Evolutionary conservation across 2,329 filamentous ascomycete species (phyloP), one percentile per base, ranked within the genome.

Genomic region (Penicillium vulpinum): DNA sequence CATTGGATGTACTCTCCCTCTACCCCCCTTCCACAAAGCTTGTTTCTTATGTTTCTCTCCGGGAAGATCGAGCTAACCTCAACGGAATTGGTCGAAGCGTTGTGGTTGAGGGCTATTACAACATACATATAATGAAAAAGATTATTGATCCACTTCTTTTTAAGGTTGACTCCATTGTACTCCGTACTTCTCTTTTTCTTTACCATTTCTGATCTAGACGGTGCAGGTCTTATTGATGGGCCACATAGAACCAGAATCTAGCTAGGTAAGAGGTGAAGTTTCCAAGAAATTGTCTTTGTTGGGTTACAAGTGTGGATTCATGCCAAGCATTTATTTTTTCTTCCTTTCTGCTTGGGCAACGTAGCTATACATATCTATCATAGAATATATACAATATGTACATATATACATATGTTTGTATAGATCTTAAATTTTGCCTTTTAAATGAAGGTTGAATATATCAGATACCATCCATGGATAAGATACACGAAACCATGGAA

Each of bases 11-110:
- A n/a, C n/a, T n/a, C n/a, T n/a, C n/a, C 21, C 29, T 51, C 22
- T 31, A 24, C 51, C 49, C 49, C 47, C 59, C 50, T 56, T 38
- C 41, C 49, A 56, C 49, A 58, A 62, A 63, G 61, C 61, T 63
- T 63, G 61, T 63, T 57, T 62, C 43, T 13, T 24, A 35, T 45
- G 56, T 38, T 24, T 41, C 36, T 56, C 29, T 22, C 47, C 49
- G 44, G 44, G 39, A 18, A 52, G 59, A 60, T 60, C 52, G 40
- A 38, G 16, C 52, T 54, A 62, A 38, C 33, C 39, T 56, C 18
- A 39, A 60, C 46, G 39, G 7, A 61, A 50, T 56, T 22, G 16
- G 36, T 51, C 31, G 24, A 53, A 31, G 43, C 43, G 43, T 22
- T 46, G 44, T n/a, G 43, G 29, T 35, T 24, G 44, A 15, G 7